Percentiles rank a stretch among this genome's conserved stretches.
Conservation (phyloP, 176 grass and related monocot species). For the Pontederia paniculata region DNA sequence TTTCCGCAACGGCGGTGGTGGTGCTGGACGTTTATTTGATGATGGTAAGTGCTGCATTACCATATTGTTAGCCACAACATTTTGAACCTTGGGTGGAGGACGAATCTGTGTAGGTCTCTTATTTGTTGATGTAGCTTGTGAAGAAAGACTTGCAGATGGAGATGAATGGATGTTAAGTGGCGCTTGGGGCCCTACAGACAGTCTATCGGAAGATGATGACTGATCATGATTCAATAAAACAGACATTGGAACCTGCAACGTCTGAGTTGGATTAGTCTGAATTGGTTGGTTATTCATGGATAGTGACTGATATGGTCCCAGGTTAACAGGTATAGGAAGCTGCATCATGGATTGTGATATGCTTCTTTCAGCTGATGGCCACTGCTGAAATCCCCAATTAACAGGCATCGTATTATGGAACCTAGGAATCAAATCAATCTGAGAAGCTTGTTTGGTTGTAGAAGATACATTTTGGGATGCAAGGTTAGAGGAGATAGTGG, state of each 20-base stretch:
- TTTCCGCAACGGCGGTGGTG: conserved; percentile 18
- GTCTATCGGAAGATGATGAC: conserved; percentile 14
- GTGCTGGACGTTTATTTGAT: conserved; percentile 31
- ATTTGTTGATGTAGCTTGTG: conserved; percentile 19
- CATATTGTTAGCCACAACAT: conserved; percentile 5
- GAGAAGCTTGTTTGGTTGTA: not conserved
- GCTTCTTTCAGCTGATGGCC: conserved; percentile 4
- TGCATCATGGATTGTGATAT: conserved; percentile 3
- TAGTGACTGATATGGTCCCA: conserved; percentile 21
- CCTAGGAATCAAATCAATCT: conserved; percentile 5
- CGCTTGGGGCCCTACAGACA: conserved; percentile 9
- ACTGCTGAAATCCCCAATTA: not conserved
- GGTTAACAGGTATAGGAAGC: conserved; percentile 6
- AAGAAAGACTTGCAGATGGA: conserved; percentile 21
- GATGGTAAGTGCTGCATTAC: not conserved
- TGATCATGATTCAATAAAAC: conserved; percentile 6
- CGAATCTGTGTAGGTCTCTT: conserved; percentile 21
- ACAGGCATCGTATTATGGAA: conserved; percentile 4
- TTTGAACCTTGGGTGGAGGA: conserved; percentile 23
- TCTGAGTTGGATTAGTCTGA: conserved; percentile 23
- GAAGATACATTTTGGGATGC: conserved; percentile 26
- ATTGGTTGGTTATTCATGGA: conserved; percentile 27
- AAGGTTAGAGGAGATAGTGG: conserved; percentile 18
- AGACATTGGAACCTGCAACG: conserved; percentile 17
- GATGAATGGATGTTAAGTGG: conserved; percentile 29